Conservation (phyloP, 495 filamentous ascomycete genomes). For the Penicillium macrosclerotiorum region DNA sequence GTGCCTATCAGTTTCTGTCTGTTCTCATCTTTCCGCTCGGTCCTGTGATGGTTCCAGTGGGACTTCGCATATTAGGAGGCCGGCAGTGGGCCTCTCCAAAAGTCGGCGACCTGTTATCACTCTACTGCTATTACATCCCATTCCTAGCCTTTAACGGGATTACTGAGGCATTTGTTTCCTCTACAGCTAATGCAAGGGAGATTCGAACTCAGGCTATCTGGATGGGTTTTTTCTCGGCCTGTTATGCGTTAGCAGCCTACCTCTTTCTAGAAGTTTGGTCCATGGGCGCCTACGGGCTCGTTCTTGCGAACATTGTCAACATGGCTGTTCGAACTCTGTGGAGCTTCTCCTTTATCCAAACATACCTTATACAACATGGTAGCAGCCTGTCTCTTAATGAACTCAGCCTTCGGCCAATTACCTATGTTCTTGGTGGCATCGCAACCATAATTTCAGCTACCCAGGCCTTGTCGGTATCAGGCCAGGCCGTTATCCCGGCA, state of each 20-base stretch:
- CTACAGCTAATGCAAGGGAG: slow-evolving; percentile 68
- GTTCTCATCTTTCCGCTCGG: slow-evolving; percentile 64
- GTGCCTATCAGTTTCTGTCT: slow-evolving; percentile 57
- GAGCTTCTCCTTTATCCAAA: slow-evolving; percentile 67
- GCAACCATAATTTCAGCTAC: slow-evolving; percentile 28
- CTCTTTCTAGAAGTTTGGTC: slow-evolving; percentile 62
- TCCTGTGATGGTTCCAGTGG: slow-evolving; percentile 66
- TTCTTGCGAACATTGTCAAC: slow-evolving; percentile 81
- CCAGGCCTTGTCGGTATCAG: slow-evolving; percentile 12
- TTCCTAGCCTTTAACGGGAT: slow-evolving; percentile 90
- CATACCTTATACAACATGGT: slow-evolving; percentile 52
- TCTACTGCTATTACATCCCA: slow-evolving; percentile 90
- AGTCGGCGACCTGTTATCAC: slow-evolving; percentile 66
- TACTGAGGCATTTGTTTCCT: slow-evolving; percentile 86
- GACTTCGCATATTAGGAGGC: slow-evolving; percentile 73
- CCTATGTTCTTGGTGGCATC: slow-evolving; percentile 33
- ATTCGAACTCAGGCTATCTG: slow-evolving; percentile 72
- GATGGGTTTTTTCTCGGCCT: slow-evolving; percentile 76
- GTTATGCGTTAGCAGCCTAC: slow-evolving; percentile 70
- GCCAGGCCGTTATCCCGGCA: slow-evolving; percentile 48
- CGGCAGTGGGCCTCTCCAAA: slow-evolving; percentile 62
- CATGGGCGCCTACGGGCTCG: slow-evolving; percentile 74
- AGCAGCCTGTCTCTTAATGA: slow-evolving; percentile 30
- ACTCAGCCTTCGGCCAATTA: slow-evolving; percentile 25
- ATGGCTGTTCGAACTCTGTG: slow-evolving; percentile 80